These are phyloP conservation scores for Stevia rebaudiana DNA, from an alignment of 140 eudicot genomes.

Conservation along the genomic window DNA sequence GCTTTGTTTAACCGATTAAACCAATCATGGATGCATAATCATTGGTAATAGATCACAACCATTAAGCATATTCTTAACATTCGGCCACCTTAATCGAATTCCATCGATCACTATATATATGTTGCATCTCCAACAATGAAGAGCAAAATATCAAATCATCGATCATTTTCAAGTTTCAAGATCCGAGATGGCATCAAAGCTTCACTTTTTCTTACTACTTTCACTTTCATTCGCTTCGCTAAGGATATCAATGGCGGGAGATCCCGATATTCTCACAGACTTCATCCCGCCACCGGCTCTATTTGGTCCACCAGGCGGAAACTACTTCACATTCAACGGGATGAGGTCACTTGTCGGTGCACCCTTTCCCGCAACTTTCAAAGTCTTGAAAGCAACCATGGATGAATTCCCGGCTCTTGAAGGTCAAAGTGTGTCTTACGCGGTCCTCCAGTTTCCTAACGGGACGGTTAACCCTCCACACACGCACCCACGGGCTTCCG, in stretches of 20 bases:
- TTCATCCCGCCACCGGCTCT: constrained; percentile 4
- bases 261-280: constrained; percentile 17
- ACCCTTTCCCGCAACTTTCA: constrained; percentile 14
- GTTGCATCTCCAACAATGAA: constrained; percentile 5
- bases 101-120: constrained; percentile 9
- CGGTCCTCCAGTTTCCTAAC: constrained; percentile 14
- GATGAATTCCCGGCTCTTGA: constrained; percentile 8
- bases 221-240: not conserved
- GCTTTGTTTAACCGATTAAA: not conserved
- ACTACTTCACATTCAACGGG: constrained; percentile 19
- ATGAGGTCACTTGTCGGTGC: constrained; percentile 7
- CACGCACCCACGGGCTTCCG: constrained; percentile 27
- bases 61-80: constrained; percentile 11
- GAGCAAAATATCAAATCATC: not conserved
- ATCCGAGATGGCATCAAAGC: constrained; percentile 19
- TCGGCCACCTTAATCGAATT: not conserved
- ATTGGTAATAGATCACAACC: too few species aligned
- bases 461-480: constrained; percentile 18
- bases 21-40: too few species aligned
- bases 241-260: constrained; percentile 8
- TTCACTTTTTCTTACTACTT: constrained; percentile 10
- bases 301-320: not conserved
- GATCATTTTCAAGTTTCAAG: not conserved
- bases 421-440: constrained; percentile 10
- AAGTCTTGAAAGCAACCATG: constrained; percentile 15